Evolutionary conservation across 345 rosid genomes (phyloP).

Genomic region (Salix udensis): DNA sequence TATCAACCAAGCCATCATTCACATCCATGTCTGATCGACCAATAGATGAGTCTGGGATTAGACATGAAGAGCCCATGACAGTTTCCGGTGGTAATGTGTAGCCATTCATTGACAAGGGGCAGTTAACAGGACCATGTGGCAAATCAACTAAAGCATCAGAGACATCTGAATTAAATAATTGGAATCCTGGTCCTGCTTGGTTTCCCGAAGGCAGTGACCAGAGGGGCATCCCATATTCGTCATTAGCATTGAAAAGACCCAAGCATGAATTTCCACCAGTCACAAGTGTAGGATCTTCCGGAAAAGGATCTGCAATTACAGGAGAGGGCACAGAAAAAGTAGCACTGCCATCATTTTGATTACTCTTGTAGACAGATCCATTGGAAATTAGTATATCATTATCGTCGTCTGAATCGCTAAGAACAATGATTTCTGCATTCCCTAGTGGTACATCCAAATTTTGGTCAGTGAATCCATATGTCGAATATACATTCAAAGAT

Average conservation of each 20-base stretch:
- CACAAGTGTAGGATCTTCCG: constrained; percentile 55
- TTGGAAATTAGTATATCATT: constrained; percentile 56
- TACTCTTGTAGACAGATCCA: constrained; percentile 44
- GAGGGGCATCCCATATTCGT: constrained; percentile 63
- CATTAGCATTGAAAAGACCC: constrained; percentile 54
- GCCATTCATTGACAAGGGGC: constrained; percentile 57
- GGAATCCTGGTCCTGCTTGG: constrained; percentile 69
- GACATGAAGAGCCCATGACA: constrained; percentile 37
- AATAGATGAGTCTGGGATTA: constrained; percentile 49
- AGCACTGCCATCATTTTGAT: constrained; percentile 49
- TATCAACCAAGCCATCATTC: constrained; percentile 71
- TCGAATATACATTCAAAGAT: constrained; percentile 55
- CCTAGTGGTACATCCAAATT: constrained; percentile 46
- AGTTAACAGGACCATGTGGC: constrained; percentile 49
- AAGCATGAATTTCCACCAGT: constrained; percentile 52
- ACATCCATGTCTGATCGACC: constrained; percentile 47
- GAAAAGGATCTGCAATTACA: constrained; percentile 54
- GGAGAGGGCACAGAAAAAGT: constrained; percentile 51
- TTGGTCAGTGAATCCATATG: constrained; percentile 47
- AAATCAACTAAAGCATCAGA: constrained; percentile 58
- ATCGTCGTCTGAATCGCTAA: constrained; percentile 91
- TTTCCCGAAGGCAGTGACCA: constrained; percentile 75
- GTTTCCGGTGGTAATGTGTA: constrained; percentile 58
- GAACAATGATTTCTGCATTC: constrained; percentile 71
- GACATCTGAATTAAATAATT: constrained; percentile 60